These are phyloP conservation scores for Ramalina peruviana DNA, from an alignment of 495 filamentous ascomycete genomes.

Conservation along the genomic window DNA sequence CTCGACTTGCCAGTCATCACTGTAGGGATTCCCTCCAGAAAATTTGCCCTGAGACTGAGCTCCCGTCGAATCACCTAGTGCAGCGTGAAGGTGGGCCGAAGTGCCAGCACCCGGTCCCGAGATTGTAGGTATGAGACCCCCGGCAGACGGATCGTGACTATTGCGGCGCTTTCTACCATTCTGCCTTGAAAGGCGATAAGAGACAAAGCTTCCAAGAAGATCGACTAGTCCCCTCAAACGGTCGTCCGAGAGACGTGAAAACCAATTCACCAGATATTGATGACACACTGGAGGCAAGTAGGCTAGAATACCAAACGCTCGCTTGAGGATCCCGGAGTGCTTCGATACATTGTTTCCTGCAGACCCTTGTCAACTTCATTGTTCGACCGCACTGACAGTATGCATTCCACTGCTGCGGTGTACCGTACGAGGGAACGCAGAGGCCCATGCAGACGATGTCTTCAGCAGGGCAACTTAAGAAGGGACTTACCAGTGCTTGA, in stretches of 20 bases:
- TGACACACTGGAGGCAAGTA: slow-evolving; percentile 67
- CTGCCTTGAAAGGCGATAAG: slow-evolving; percentile 65
- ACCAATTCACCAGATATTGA: slow-evolving; percentile 73
- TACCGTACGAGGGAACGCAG: no score
- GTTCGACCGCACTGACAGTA: not conserved
- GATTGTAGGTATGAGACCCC: slow-evolving; percentile 57
- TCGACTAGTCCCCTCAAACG: slow-evolving; percentile 64
- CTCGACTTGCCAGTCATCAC: slow-evolving; percentile 85
- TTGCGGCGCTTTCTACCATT: slow-evolving; percentile 50
- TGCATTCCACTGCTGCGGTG: not conserved
- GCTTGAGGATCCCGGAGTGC: slow-evolving; percentile 79
- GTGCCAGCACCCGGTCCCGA: slow-evolving; percentile 43
- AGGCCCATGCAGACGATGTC: no score
- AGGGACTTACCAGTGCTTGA: no score
- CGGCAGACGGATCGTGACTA: slow-evolving; percentile 37
- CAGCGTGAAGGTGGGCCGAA: slow-evolving; percentile 63
- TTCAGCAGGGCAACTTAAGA: no score
- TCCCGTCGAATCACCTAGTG: slow-evolving; percentile 40
- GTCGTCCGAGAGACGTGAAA: slow-evolving; percentile 53
- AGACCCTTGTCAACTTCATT: slow-evolving; percentile 9
- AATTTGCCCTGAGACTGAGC: slow-evolving; percentile 28
- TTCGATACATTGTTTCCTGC: slow-evolving; percentile 25
- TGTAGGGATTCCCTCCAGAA: slow-evolving; percentile 43
- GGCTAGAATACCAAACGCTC: slow-evolving; percentile 67
- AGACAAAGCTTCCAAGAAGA: slow-evolving; percentile 64